Percentiles rank a stretch among this genome's conserved stretches.
These are phyloP conservation scores for Arctium minus DNA, from an alignment of 129 eudicot species.

Conservation along the genomic window DNA sequence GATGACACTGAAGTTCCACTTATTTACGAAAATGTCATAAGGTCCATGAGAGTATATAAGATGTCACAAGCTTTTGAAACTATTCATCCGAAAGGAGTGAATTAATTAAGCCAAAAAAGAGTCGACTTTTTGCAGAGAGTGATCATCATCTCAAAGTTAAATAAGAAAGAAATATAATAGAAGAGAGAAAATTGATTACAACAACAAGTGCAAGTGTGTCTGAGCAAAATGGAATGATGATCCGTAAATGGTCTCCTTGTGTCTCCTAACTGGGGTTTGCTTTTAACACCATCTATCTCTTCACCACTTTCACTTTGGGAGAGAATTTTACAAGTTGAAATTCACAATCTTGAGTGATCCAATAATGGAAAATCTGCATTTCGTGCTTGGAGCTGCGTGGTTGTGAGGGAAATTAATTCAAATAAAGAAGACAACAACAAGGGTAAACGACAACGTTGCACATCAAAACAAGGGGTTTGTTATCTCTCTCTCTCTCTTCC, in stretches of 20 bases:
- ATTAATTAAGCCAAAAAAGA: slow-evolving; percentile 1
- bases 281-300: slow-evolving; percentile 25
- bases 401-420: slow-evolving; percentile 45
- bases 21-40: not conserved
- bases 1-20: not conserved
- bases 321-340: slow-evolving; percentile 6
- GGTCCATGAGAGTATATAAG: not conserved
- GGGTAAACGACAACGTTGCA: slow-evolving; percentile 47
- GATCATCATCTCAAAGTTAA: slow-evolving; percentile 23
- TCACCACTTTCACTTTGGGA: slow-evolving; percentile 2
- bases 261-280: slow-evolving; percentile 54
- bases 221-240: slow-evolving; percentile 26
- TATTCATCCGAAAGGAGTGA: not conserved
- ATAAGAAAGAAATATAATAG: slow-evolving; percentile 23
- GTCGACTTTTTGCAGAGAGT: slow-evolving; percentile 16
- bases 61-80: not conserved
- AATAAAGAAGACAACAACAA: slow-evolving; percentile 29
- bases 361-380: slow-evolving; percentile 50
- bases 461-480: slow-evolving; percentile 33
- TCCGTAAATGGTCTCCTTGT: slow-evolving; percentile 53
- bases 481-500: slow-evolving; percentile 1
- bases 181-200: slow-evolving; percentile 13
- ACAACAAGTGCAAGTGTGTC: not conserved
- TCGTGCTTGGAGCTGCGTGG: slow-evolving; percentile 64
- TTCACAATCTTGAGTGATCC: slow-evolving; percentile 42